Base-by-base conservation (phyloP, 306 rosid genomes). In the Cotoneaster glaucophyllus region DNA sequence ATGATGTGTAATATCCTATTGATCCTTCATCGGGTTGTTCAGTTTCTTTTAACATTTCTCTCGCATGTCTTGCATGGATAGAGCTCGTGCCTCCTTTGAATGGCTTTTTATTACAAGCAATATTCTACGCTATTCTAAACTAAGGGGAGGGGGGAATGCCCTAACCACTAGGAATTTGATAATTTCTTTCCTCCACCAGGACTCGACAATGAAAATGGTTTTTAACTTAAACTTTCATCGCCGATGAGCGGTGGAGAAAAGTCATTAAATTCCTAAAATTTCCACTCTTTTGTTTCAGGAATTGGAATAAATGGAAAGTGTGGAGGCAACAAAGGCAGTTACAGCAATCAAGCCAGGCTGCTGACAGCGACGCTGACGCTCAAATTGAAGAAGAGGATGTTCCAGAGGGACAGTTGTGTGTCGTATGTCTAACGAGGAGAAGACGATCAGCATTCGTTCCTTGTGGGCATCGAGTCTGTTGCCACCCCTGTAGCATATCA, bases 391-490 rank as follows among this genome's bases (percentile, higher is more conserved):
- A 28, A 28, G 39, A 14, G 17, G 97, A 89, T 45, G 19, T 95
- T 77, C 87, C 93, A 18, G 96, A 87, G 17, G 96, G 95, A 74
- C 86, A 86, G 79, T 74, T 95, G 82, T 95, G 98, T 26, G 93
- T 87, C 54, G 84, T 95, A 79, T 95, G 97, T 77, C 79, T 92
- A 75, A 87, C 71, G 86, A 90, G 97, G 81, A 95, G 97, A 86
- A 90, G 90, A 82, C 88, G 96, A 54, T 90, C 91, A 21, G 97
- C 88, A 19, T 95, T 95, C 75, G 77, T 92, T 71, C 98, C 97
- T 1, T 95, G 98, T 24, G 98, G 97, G 50, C 98, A 95, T 84
- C 84, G 89, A 29, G 97, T 95, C 52, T 95, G 98, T 67, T 95
- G 98, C 87, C 91, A 84, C 59, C 79, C 67, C 52, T 95, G 97